phyloP scores from a whole-genome alignment of 352 stramenopile genomes.

The Phytophthora hybrid region DNA sequence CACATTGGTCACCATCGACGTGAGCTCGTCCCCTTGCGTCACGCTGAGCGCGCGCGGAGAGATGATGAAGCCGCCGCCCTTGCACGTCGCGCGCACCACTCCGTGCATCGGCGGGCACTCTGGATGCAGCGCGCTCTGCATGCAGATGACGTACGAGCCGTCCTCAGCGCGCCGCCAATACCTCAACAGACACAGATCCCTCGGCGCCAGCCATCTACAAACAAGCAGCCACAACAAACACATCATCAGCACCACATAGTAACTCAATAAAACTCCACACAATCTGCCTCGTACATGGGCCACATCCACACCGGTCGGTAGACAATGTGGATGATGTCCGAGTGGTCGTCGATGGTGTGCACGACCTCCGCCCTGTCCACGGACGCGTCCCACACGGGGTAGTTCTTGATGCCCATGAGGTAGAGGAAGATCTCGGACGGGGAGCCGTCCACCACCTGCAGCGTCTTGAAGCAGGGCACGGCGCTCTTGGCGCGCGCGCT shows the following conservation, averaged over 20 bases:
- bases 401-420: constrained; percentile 80
- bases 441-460: constrained; percentile 68
- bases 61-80: constrained; percentile 72
- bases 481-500: constrained; percentile 44
- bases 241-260: background rate
- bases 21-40: constrained; percentile 54
- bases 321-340: constrained; percentile 83
- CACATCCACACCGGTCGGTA: constrained; percentile 83
- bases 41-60: constrained; percentile 46
- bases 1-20: constrained; percentile 76
- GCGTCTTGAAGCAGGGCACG: constrained; percentile 75
- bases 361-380: constrained; percentile 70
- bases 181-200: constrained; percentile 72
- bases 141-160: constrained; percentile 79
- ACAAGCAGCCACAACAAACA: constrained; percentile 6
- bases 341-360: constrained; percentile 82
- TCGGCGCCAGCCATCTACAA: constrained; percentile 67
- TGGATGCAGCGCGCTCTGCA: constrained; percentile 79
- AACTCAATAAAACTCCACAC: background rate
- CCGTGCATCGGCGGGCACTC: constrained; percentile 74
- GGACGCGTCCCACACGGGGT: constrained; percentile 71
- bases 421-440: constrained; percentile 80
- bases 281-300: constrained; percentile 55
- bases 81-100: constrained; percentile 68
- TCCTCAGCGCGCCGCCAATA: constrained; percentile 80